phyloP scores from a whole-genome alignment of 306 rosid species.

The Trifolium repens region DNA sequence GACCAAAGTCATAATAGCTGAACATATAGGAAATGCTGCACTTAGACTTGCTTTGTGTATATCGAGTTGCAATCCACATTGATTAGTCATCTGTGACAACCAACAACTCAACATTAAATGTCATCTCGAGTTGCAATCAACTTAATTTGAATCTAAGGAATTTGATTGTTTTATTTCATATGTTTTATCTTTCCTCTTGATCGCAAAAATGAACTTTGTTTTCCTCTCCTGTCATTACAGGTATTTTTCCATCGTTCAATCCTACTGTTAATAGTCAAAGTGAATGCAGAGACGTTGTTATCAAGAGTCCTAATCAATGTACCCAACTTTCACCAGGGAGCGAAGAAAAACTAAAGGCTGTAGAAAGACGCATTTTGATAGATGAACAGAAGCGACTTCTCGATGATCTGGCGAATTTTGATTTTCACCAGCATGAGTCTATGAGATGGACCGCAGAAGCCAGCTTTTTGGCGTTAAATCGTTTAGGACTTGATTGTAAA shows the following conservation, averaged over 20 bases:
- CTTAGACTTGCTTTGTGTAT: not conserved
- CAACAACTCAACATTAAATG: not conserved
- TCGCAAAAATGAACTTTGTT: not conserved
- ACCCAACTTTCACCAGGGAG: slow-evolving; percentile 23
- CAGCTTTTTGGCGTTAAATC: slow-evolving; percentile 8
- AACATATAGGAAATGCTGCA: not conserved
- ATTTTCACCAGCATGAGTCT: slow-evolving; percentile 34
- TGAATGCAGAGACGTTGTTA: slow-evolving; percentile 28
- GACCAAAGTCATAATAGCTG: not conserved
- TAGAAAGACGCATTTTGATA: not conserved
- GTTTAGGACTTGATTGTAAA: slow-evolving; percentile 21
- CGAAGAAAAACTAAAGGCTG: slow-evolving; percentile 18
- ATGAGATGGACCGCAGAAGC: slow-evolving; percentile 44
- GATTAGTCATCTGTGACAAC: not conserved
- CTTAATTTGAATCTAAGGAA: not conserved
- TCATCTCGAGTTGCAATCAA: slow-evolving; percentile 5
- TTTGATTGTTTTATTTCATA: not conserved
- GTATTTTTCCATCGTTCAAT: slow-evolving; percentile 40
- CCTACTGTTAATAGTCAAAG: not conserved
- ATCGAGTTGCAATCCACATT: not conserved
- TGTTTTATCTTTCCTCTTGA: slow-evolving; percentile 2
- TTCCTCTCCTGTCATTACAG: slow-evolving; percentile 24
- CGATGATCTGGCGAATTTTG: slow-evolving; percentile 24
- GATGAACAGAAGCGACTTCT: slow-evolving; percentile 30
- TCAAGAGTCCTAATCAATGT: not conserved